Evolutionary conservation across 192 early-diverging fungal genomes (phyloP), one percentile per base, ranked within the genome.

Genomic region (Polychytrium aggregatum): DNA sequence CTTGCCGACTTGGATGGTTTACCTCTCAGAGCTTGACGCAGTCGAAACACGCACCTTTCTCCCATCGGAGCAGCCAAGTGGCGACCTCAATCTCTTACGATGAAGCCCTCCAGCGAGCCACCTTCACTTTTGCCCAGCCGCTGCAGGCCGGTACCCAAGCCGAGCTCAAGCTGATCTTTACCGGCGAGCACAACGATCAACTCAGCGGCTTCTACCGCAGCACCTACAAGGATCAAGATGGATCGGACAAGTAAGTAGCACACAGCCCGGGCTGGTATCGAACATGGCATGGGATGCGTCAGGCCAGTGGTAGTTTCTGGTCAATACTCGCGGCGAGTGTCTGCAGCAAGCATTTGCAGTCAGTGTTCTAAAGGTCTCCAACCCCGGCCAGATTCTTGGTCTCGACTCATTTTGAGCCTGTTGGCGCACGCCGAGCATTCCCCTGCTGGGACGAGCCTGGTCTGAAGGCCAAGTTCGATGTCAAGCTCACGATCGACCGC

Each of bases 361-460:
- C n/a, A n/a, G n/a, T n/a, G n/a, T n/a, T n/a, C n/a, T n/a, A n/a
- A n/a, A n/a, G n/a, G n/a, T n/a, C n/a, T n/a, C n/a, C n/a, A n/a
- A n/a, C n/a, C n/a, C n/a, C n/a, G n/a, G n/a, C n/a, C 9, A 61
- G 46, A 59, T 78, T 83, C 62, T 72, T 97, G 58, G 90, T 86
- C 8, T 85, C 84, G 6, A 97, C 95, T 4, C 93, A 98, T 63
- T 98, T 96, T 54, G 89, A 96, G 73, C 73, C 90, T 9, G 90
- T 86, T n/a, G 83, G 90, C 59, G 84, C 84, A 20, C 83, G 93
- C 48, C 79, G 86, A 31, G 84, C 86, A 10, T 86, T 97, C 64
- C 95, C 95, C 18, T 97, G 84, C 62, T 95, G 83, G 82, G 92
- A 98, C 66, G 95, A 97, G 71, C 95, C 95, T 26, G 77, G 81